Percentiles rank a stretch among this genome's conserved stretches.
These are phyloP conservation scores for Aspergillus nanangensis DNA, from an alignment of 495 filamentous ascomycete genomes.

Conservation along the genomic window DNA sequence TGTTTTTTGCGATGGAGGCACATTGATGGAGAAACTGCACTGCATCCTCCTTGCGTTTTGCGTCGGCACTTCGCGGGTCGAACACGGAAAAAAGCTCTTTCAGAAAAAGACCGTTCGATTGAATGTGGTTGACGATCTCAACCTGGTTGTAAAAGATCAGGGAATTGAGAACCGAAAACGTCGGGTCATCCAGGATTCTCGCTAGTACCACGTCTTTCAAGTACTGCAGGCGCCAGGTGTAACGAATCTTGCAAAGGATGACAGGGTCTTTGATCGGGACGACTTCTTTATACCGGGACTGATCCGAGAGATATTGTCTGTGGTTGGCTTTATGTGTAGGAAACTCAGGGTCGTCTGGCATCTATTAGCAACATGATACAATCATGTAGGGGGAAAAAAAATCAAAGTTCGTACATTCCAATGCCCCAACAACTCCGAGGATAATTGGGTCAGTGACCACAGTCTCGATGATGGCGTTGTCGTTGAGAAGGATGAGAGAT, in stretches of 20 bases:
- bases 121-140: constrained; percentile 91
- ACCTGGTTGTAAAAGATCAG: constrained; percentile 99
- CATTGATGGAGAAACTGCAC: constrained; percentile 97
- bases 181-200: constrained; percentile 93
- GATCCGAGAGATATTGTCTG: constrained; percentile 83
- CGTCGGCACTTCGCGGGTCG: constrained; percentile 54
- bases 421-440: constrained; percentile 87
- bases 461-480: constrained; percentile 87
- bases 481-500: constrained; percentile 87
- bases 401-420: constrained; percentile 65
- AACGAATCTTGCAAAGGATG: constrained; percentile 87
- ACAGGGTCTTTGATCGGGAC: constrained; percentile 78
- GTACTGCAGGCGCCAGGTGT: constrained; percentile 93
- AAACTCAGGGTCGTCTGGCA: constrained; percentile 87
- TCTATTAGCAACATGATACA: constrained; percentile 14
- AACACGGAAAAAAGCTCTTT: constrained; percentile 91
- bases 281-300: constrained; percentile 92
- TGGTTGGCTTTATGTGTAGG: constrained; percentile 99
- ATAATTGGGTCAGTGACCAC: constrained; percentile 87
- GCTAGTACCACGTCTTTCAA: constrained; percentile 98
- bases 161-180: constrained; percentile 95
- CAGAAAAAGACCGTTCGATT: constrained; percentile 70
- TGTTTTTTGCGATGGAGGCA: constrained; percentile 87
- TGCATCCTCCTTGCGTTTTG: constrained; percentile 81
- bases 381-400: constrained; percentile 3